Percentiles rank a stretch among this genome's conserved stretches.
Evolutionary conservation across 208 protist genomes (phyloP).

Genomic region (Trypanosomatidae sp.): DNA sequence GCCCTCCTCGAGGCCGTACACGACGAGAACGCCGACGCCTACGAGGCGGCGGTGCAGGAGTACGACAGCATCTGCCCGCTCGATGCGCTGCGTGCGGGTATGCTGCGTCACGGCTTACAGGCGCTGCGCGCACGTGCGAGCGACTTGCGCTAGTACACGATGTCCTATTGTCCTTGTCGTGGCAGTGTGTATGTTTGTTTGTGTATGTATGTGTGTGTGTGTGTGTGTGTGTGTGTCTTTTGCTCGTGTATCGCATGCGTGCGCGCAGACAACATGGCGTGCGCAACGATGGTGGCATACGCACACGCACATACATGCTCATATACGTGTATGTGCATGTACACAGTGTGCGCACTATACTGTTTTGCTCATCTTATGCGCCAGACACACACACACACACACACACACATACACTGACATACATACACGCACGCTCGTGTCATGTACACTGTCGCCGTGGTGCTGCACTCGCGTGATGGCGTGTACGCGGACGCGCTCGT

Average conservation of each 20-base stretch:
- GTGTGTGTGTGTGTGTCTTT: background rate
- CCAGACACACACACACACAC: background rate
- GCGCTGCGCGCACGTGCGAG: conserved; percentile 32
- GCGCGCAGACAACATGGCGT: background rate
- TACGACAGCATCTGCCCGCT: conserved; percentile 74
- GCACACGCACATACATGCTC: background rate
- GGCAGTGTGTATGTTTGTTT: background rate
- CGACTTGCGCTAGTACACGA: conserved; percentile 24
- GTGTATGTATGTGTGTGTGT: background rate
- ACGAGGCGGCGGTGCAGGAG: conserved; percentile 53
- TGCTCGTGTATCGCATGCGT: background rate
- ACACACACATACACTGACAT: background rate
- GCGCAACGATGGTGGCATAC: too few relatives aligned
- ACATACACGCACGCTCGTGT: background rate
- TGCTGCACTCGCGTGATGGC: conserved; percentile 43
- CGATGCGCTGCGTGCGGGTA: conserved; percentile 43
- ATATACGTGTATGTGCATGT: background rate
- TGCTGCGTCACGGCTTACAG: conserved; percentile 58
- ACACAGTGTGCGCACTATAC: background rate
- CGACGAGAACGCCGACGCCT: conserved; percentile 27
- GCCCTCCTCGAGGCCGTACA: conserved; percentile 68
- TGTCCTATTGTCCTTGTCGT: background rate
- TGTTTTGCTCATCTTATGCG: background rate
- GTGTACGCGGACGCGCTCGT: conserved; percentile 26
- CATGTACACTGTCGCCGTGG: conserved; percentile 35